phyloP scores from a whole-genome alignment of 768 basidiomycete species.

The Naematelia aurantialba region DNA sequence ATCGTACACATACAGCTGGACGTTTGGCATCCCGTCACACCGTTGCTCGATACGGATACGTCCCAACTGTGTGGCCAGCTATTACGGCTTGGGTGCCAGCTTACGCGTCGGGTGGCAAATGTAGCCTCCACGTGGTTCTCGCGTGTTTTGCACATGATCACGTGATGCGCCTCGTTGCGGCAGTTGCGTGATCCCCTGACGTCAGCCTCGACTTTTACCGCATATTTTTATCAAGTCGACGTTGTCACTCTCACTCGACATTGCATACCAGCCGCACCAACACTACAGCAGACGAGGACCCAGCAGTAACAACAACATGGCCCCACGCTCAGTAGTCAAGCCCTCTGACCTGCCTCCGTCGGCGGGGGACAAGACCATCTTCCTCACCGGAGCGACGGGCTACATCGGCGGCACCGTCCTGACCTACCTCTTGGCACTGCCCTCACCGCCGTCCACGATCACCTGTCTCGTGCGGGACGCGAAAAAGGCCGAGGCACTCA shows the following conservation, averaged over 20 bases:
- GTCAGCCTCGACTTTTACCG: no score
- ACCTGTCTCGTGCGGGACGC: slow-evolving; percentile 36
- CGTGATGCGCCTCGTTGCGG: neutral
- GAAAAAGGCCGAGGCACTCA: slow-evolving; percentile 32
- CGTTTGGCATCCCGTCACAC: slow-evolving; percentile 51
- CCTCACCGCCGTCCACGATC: slow-evolving; percentile 28
- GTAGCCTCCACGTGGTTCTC: neutral
- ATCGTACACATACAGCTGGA: slow-evolving; percentile 86
- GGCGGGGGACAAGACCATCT: slow-evolving; percentile 23
- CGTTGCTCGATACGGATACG: no score
- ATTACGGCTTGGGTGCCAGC: no score
- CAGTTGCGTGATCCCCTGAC: neutral
- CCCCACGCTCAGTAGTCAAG: neutral
- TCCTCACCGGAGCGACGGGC: slow-evolving; percentile 41
- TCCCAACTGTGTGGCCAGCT: no score
- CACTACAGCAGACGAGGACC: no score
- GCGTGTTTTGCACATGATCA: neutral
- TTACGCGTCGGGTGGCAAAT: neutral
- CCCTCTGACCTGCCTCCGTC: neutral
- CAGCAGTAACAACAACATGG: no score
- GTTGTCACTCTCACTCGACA: neutral
- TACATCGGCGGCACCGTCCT: slow-evolving; percentile 40
- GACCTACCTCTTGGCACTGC: slow-evolving; percentile 17
- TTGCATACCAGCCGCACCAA: neutral
- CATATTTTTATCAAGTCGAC: no score